Base-by-base conservation (phyloP, 352 stramenopile genomes). In the Lagenidium giganteum region DNA sequence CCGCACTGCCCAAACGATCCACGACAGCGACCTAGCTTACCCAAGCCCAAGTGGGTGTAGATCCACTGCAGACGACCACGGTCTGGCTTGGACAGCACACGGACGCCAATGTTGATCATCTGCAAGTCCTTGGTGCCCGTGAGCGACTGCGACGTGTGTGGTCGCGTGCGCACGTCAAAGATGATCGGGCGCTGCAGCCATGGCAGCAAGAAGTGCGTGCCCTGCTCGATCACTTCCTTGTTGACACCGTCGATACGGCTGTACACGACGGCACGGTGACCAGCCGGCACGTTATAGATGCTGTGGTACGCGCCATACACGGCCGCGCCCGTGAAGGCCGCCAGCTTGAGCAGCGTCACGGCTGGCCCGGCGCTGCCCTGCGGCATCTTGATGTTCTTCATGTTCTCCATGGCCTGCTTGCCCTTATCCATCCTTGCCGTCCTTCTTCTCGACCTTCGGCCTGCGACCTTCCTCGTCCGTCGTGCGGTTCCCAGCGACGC, bases 51-150 rank as follows among this genome's bases (percentile, higher is more conserved):
- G 60, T 95, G 74, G 56, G 87, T 93, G 76, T 98, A 99, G 57
- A 99, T 97, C 84, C 89, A 97, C 43, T 97, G 93, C 28, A 99
- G 78, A 46, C 93, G 69, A 36, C 67, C 64, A 16, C 84, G 81
- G 74, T 98, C 77, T 5, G 96, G 96, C 64, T 97, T 97, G 62
- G 95, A 98, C 52, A 99, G 84, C 40, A 99, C 96, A 93, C 96
- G 95, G 59, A 99, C 93, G 8, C 90, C 97, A 53, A 99, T 98
- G 60, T 98, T 98, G 51, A 99, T 97, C 95, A 99, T 99, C 78
- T 99, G 96, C 56, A 99, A 76, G 76, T 99, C 96, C 80, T 98
- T 98, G 31, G 81, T 95, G 57, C 87, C 87, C 51, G 84, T 95
- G 16, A 95, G 64, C 51, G 87, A 96, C 43, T 82, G 71, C 54